phyloP scores from a whole-genome alignment of 202 grass and related monocot genomes.

The Zoysia matrella region DNA sequence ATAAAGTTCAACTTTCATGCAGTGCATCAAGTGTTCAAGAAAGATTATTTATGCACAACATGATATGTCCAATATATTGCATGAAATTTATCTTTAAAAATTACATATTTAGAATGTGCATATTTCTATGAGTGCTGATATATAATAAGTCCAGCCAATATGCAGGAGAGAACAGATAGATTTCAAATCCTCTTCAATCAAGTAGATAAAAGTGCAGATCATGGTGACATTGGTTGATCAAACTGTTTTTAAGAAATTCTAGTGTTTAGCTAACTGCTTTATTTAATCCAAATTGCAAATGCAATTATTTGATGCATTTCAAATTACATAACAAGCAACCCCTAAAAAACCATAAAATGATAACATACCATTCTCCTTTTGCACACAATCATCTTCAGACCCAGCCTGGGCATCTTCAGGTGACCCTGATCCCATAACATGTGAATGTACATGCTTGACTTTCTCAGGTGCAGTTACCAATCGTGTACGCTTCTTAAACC shows the following conservation, averaged over 20 bases:
- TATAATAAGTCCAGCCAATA: neutral
- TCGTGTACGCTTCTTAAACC: constrained; percentile 67
- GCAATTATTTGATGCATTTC: constrained; percentile 1
- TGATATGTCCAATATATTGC: neutral
- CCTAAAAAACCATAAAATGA: constrained; percentile 42
- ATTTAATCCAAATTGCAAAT: neutral
- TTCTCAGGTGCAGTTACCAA: constrained; percentile 49
- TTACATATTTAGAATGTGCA: neutral
- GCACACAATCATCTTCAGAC: constrained; percentile 67
- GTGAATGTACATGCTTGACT: constrained; percentile 79
- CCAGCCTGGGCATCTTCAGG: constrained; percentile 69
- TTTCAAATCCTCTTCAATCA: constrained; percentile 22
- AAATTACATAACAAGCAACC: neutral
- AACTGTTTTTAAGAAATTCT: neutral
- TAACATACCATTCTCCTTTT: constrained; percentile 67
- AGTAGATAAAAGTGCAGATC: neutral
- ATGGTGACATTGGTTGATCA: neutral
- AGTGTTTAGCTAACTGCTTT: constrained; percentile 10
- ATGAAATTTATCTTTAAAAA: neutral
- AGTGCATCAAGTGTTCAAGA: constrained; percentile 10
- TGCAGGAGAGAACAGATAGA: neutral
- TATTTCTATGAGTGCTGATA: neutral
- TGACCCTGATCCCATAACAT: constrained; percentile 77
- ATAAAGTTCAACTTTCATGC: neutral
- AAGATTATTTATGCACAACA: neutral